These are phyloP conservation scores for Phaeosphaeriaceae sp. DNA, from an alignment of 2,329 filamentous ascomycete species.

Conservation along the genomic window DNA sequence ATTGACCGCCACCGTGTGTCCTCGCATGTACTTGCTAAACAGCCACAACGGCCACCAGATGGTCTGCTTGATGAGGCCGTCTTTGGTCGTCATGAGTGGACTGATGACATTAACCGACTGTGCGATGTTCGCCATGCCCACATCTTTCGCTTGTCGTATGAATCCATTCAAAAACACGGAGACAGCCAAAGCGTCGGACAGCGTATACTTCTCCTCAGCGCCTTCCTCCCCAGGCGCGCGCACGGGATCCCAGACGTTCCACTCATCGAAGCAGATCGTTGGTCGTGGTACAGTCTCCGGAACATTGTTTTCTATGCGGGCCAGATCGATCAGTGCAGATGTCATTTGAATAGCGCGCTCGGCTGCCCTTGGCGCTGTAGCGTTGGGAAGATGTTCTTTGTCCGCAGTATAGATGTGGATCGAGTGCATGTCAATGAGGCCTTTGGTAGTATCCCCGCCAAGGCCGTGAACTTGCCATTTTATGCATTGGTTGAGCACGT, in stretches of 20 bases:
- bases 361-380: conserved; percentile 68
- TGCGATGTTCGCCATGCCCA: conserved; percentile 82
- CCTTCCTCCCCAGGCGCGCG: conserved; percentile 74
- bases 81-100: conserved; percentile 73
- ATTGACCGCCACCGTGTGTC: conserved; percentile 71
- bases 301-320: conserved; percentile 71
- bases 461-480: conserved; percentile 60
- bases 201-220: conserved; percentile 73
- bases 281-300: conserved; percentile 66
- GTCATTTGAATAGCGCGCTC: conserved; percentile 78
- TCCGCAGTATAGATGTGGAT: conserved; percentile 80
- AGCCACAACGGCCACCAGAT: conserved; percentile 78
- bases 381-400: conserved; percentile 49
- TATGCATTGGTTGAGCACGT: conserved; percentile 74
- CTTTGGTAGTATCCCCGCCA: conserved; percentile 53
- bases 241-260: conserved; percentile 82
- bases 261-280: conserved; percentile 83
- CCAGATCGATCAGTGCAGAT: conserved; percentile 73
- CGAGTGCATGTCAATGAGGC: conserved; percentile 78
- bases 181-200: conserved; percentile 79
- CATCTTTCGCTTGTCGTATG: conserved; percentile 71
- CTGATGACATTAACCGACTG: conserved; percentile 81
- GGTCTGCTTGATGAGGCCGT: conserved; percentile 72
- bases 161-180: conserved; percentile 79
- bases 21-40: conserved; percentile 76